Evolutionary conservation across 2,329 filamentous ascomycete genomes (phyloP).

Genomic region (Arthroderma sp.): DNA sequence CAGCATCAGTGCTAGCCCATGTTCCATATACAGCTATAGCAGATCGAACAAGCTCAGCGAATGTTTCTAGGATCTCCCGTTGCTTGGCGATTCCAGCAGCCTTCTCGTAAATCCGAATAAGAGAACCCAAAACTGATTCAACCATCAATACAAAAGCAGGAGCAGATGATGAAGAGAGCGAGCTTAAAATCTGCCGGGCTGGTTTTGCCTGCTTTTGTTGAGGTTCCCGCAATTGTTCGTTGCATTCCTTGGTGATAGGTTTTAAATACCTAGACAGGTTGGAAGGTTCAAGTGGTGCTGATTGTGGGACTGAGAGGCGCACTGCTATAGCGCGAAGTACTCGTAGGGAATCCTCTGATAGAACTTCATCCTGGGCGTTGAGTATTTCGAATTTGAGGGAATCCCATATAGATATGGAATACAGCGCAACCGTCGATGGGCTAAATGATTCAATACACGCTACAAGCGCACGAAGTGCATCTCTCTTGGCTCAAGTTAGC

Average conservation of each 20-base stretch:
- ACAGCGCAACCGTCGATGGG: conserved; percentile 45
- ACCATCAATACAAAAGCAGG: conserved; percentile 43
- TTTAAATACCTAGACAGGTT: conserved; percentile 43
- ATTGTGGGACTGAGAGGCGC: conserved; percentile 36
- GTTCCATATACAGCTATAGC: conserved; percentile 44
- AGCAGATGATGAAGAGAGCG: conserved; percentile 42
- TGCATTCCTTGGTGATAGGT: conserved; percentile 53
- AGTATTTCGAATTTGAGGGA: conserved; percentile 57
- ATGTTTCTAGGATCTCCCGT: conserved; percentile 48
- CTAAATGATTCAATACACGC: conserved; percentile 49
- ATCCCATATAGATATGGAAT: conserved; percentile 55
- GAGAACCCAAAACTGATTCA: conserved; percentile 42
- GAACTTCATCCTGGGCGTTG: conserved; percentile 52
- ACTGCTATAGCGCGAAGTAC: conserved; percentile 43
- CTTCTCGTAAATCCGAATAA: conserved; percentile 48
- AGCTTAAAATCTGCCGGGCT: conserved; percentile 47
- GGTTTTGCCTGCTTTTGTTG: conserved; percentile 56
- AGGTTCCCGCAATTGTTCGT: conserved; percentile 54
- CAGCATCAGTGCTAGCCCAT: conserved; percentile 34
- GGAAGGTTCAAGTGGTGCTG: conserved; percentile 25
- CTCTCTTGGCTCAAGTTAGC: conserved; percentile 34
- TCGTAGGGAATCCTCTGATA: conserved; percentile 46
- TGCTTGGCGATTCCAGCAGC: conserved; percentile 50
- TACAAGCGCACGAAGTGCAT: conserved; percentile 50
- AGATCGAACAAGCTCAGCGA: conserved; percentile 46